Conservation (phyloP, 768 basidiomycete genomes). For the Leccinum uliginosum region DNA sequence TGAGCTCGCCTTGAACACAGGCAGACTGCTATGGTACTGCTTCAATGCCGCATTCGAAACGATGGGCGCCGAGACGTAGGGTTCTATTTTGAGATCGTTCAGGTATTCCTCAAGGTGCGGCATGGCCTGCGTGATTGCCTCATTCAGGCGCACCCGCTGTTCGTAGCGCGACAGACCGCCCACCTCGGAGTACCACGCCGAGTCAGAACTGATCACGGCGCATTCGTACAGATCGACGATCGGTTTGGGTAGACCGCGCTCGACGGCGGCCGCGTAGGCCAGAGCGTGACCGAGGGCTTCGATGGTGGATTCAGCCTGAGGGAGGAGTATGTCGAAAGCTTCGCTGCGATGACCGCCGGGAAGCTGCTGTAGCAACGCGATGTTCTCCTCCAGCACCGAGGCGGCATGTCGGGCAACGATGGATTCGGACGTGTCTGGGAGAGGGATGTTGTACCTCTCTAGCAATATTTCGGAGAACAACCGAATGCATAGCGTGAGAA, state of each 20-base stretch:
- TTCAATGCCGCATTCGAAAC: conserved; percentile 50
- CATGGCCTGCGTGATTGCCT: conserved; percentile 20
- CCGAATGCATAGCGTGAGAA: conserved; percentile 50
- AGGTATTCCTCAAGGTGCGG: conserved; percentile 39
- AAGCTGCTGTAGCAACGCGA: conserved; percentile 33
- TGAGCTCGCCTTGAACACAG: conserved; percentile 42
- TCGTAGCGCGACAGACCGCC: conserved; percentile 26
- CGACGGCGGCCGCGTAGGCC: conserved; percentile 53
- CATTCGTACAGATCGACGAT: conserved; percentile 56
- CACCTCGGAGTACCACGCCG: conserved; percentile 5
- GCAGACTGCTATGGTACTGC: conserved; percentile 36
- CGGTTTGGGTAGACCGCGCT: conserved; percentile 39
- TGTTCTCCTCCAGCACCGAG: conserved; percentile 46
- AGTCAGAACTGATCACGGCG: conserved; percentile 13
- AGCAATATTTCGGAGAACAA: conserved; percentile 57
- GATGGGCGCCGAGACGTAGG: conserved; percentile 51
- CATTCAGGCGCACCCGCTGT: conserved; percentile 46
- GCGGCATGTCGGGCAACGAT: conserved; percentile 49
- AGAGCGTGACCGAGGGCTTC: conserved; percentile 61
- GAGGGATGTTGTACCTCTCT: conserved; percentile 48
- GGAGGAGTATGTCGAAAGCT: conserved; percentile 52
- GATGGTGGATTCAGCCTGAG: conserved; percentile 47
- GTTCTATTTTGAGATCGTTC: conserved; percentile 41
- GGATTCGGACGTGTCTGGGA: conserved; percentile 39
- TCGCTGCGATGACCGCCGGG: conserved; percentile 21